These are phyloP conservation scores for Mycena galericulata DNA, from an alignment of 768 basidiomycete genomes.

Conservation along the genomic window DNA sequence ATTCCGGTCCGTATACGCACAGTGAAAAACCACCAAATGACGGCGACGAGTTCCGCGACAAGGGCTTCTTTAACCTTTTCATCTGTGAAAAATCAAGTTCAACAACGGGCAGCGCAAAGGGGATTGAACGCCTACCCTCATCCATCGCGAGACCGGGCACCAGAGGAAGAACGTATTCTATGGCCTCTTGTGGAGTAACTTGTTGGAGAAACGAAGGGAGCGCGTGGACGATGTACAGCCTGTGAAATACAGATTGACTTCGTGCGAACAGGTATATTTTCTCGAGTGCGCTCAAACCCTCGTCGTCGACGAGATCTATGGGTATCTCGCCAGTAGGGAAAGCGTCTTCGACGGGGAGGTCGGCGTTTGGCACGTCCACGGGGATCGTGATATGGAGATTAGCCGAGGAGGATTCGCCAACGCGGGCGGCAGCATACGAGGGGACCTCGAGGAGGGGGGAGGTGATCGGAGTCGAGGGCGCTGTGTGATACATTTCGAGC, in stretches of 20 bases:
- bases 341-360: constrained; percentile 47
- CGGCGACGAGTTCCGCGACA: constrained; percentile 78
- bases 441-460: constrained; percentile 46
- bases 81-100: constrained; percentile 58
- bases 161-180: constrained; percentile 94
- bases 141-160: constrained; percentile 87
- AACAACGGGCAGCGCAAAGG: constrained; percentile 11
- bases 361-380: constrained; percentile 28
- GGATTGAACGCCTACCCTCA: constrained; percentile 68
- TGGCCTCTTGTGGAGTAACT: constrained; percentile 87
- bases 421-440: constrained; percentile 54
- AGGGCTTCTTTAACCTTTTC: constrained; percentile 91
- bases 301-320: constrained; percentile 74
- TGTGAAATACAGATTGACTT: constrained; percentile 71
- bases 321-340: constrained; percentile 52
- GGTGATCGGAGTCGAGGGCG: constrained; percentile 59
- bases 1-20: constrained; percentile 47
- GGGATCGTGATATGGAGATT: constrained; percentile 41
- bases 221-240: constrained; percentile 87
- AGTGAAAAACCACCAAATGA: constrained; percentile 95
- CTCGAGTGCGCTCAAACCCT: constrained; percentile 86
- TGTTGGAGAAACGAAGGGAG: constrained; percentile 82
- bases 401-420: constrained; percentile 40
- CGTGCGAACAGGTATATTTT: constrained; percentile 92
- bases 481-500: constrained; percentile 57